Conservation (phyloP, 441 rosid genomes). For the Manihot esculenta region DNA sequence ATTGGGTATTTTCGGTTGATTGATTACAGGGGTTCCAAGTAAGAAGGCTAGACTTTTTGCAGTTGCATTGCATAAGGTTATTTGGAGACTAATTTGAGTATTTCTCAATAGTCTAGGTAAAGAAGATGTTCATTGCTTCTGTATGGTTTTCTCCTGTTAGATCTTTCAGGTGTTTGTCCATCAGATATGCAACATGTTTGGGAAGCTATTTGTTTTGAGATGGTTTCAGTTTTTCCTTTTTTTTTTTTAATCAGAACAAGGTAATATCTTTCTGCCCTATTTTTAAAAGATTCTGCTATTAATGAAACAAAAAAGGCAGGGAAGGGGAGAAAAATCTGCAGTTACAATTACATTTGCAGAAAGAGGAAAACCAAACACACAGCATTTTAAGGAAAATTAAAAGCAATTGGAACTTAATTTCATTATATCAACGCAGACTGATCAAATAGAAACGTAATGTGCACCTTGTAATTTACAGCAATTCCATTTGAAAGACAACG, state of each 20-base stretch:
- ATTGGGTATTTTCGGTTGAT: neutral
- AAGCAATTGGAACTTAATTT: neutral
- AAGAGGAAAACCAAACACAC: neutral
- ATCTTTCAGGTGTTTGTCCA: neutral
- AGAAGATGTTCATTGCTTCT: neutral
- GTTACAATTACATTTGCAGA: neutral
- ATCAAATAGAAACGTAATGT: conserved; percentile 10
- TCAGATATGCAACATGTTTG: neutral
- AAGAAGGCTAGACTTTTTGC: neutral
- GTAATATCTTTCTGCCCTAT: neutral
- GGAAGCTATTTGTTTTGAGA: neutral
- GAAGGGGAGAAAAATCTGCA: neutral
- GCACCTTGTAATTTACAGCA: conserved; percentile 78
- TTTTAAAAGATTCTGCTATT: too few relatives aligned
- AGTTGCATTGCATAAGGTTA: neutral
- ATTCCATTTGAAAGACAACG: conserved; percentile 90
- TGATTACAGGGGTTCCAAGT: neutral
- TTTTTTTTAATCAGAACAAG: neutral
- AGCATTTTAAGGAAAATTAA: neutral
- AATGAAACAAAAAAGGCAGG: too few relatives aligned
- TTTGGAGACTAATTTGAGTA: neutral
- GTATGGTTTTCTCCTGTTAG: neutral
- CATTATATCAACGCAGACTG: neutral
- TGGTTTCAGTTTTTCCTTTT: neutral
- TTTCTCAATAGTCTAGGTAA: neutral